Conservation (phyloP, 2,329 filamentous ascomycete species). For the Elsinoe perseae region DNA sequence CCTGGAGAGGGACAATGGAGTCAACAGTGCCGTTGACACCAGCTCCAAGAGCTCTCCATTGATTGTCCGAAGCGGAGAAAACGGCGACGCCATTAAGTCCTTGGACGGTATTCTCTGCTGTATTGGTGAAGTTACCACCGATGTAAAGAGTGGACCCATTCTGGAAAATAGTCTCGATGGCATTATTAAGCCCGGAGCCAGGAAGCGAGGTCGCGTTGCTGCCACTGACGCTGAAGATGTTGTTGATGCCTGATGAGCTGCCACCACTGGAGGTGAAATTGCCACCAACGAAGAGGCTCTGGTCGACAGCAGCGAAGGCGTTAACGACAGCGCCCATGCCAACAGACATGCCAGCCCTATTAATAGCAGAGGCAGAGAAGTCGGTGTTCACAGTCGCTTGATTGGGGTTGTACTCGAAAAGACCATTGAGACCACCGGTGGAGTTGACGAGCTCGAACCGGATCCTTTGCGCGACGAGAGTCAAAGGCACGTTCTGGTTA, state of each 20-base stretch:
- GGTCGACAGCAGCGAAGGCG: slow-evolving; percentile 56
- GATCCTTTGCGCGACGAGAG: slow-evolving; percentile 82
- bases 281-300: slow-evolving; percentile 68
- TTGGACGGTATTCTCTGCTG: slow-evolving; percentile 51
- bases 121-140: slow-evolving; percentile 77
- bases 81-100: slow-evolving; percentile 68
- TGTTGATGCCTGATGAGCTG: slow-evolving; percentile 45
- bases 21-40: slow-evolving; percentile 76
- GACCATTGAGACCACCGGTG: slow-evolving; percentile 73
- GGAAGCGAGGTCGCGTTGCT: slow-evolving; percentile 55
- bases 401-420: slow-evolving; percentile 79
- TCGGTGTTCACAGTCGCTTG: slow-evolving; percentile 52
- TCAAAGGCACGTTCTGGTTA: slow-evolving; percentile 58
- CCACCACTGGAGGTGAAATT: slow-evolving; percentile 63
- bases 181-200: slow-evolving; percentile 69
- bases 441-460: slow-evolving; percentile 67
- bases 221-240: slow-evolving; percentile 67
- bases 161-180: slow-evolving; percentile 64
- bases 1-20: slow-evolving; percentile 63
- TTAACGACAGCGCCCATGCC: slow-evolving; percentile 59
- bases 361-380: slow-evolving; percentile 65
- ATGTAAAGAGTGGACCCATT: slow-evolving; percentile 64
- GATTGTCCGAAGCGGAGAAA: slow-evolving; percentile 60
- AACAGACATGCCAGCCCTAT: slow-evolving; percentile 66
- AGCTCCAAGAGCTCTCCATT: slow-evolving; percentile 72